Evolutionary conservation across 805 yeast species (phyloP).

Genomic region (Ogataea salicorniae): DNA sequence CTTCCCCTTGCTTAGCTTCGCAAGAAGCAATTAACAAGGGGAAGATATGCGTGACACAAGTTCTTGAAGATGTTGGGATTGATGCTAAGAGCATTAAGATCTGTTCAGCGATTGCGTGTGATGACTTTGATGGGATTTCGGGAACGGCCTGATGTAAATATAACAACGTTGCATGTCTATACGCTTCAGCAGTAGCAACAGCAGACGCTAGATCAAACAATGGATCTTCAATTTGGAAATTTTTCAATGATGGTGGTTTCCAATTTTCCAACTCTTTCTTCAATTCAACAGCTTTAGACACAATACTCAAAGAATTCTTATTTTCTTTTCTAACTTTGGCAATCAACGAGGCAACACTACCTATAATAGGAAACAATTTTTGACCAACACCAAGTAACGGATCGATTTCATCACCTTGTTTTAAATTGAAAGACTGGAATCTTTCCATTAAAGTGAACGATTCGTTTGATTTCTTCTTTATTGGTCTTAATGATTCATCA

Average conservation of each 20-base stretch:
- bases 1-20: slow-evolving; percentile 55
- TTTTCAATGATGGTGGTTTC: slow-evolving; percentile 42
- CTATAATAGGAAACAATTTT: slow-evolving; percentile 57
- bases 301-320: slow-evolving; percentile 40
- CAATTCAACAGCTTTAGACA: slow-evolving; percentile 51
- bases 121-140: slow-evolving; percentile 51
- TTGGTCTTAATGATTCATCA: slow-evolving; percentile 1
- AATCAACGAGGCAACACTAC: slow-evolving; percentile 55
- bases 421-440: slow-evolving; percentile 33
- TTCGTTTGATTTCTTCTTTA: slow-evolving; percentile 12
- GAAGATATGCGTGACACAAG: slow-evolving; percentile 56
- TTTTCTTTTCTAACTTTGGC: slow-evolving; percentile 37
- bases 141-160: slow-evolving; percentile 70
- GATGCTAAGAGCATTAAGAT: slow-evolving; percentile 56
- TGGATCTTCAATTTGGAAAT: slow-evolving; percentile 37
- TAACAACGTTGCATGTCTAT: slow-evolving; percentile 52
- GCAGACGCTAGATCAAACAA: slow-evolving; percentile 55
- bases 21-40: slow-evolving; percentile 63
- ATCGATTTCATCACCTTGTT: slow-evolving; percentile 42
- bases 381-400: slow-evolving; percentile 67
- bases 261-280: slow-evolving; percentile 50
- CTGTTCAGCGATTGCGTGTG: slow-evolving; percentile 54
- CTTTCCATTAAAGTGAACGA: slow-evolving; percentile 32
- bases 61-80: slow-evolving; percentile 53
- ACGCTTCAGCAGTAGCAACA: slow-evolving; percentile 67